phyloP scores from a whole-genome alignment of 2,329 filamentous ascomycete genomes.

The Cladorrhinum sp. region DNA sequence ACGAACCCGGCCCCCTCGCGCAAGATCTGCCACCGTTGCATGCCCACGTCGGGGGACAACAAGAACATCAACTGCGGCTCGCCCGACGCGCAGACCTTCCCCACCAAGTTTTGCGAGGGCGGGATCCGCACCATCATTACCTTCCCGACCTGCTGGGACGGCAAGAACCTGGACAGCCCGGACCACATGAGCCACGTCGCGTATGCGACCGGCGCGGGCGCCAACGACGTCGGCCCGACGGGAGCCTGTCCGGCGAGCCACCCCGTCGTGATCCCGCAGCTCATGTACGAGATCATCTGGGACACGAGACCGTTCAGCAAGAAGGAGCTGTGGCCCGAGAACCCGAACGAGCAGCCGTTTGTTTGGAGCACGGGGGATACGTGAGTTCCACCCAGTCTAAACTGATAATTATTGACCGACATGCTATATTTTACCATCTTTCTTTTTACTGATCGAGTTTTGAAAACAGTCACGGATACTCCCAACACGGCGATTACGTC shows the following conservation, averaged over 20 bases:
- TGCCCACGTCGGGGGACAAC: slow-evolving; percentile 31
- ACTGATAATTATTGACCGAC: neutral
- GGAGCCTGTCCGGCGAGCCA: slow-evolving; percentile 35
- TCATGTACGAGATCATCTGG: slow-evolving; percentile 36
- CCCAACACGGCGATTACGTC: slow-evolving; percentile 21
- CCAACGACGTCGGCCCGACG: slow-evolving; percentile 10
- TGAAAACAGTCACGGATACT: slow-evolving; percentile 28
- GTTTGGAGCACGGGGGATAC: slow-evolving; percentile 19
- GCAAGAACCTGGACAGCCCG: slow-evolving; percentile 44
- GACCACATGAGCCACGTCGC: slow-evolving; percentile 38
- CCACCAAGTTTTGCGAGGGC: slow-evolving; percentile 11
- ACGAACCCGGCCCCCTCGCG: slow-evolving; percentile 27
- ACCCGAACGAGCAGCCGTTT: slow-evolving; percentile 16
- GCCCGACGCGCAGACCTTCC: slow-evolving; percentile 34
- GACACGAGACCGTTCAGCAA: slow-evolving; percentile 14
- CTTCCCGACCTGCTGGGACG: slow-evolving; percentile 53
- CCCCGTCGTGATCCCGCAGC: slow-evolving; percentile 39
- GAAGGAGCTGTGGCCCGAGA: slow-evolving; percentile 12
- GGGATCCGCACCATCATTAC: slow-evolving; percentile 25
- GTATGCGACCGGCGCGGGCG: slow-evolving; percentile 21
- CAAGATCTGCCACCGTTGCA: slow-evolving; percentile 32
- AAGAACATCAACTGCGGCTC: slow-evolving; percentile 29
- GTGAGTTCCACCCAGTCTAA: slow-evolving; percentile 10
- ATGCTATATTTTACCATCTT: neutral
- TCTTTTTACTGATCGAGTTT: slow-evolving; percentile 9